Conservation (phyloP, 1,139 yeast genomes). For the Hemisphaericaspora xylanilytica region DNA sequence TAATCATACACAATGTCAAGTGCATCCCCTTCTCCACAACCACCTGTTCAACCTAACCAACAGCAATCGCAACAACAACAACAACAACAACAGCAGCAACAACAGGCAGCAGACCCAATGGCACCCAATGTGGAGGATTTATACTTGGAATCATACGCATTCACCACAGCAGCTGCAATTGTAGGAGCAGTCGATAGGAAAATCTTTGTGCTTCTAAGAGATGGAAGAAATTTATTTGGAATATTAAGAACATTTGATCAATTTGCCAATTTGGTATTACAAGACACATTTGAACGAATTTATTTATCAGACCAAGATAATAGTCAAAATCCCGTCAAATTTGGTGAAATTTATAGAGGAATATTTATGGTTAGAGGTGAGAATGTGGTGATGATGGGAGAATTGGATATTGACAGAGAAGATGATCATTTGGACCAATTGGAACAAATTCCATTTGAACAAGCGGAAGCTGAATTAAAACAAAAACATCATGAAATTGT, state of each 20-base stretch:
- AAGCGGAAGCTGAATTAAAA: slow-evolving; percentile 52
- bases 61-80: slow-evolving; percentile 13
- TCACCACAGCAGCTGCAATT: slow-evolving; percentile 95
- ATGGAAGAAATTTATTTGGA: slow-evolving; percentile 87
- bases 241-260: slow-evolving; percentile 94
- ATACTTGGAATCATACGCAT: slow-evolving; percentile 70
- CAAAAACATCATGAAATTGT: slow-evolving; percentile 37
- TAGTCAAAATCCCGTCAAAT: slow-evolving; percentile 42
- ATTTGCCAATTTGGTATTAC: slow-evolving; percentile 88
- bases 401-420: slow-evolving; percentile 85
- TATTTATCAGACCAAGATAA: slow-evolving; percentile 45
- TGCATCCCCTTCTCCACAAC: slow-evolving; percentile 18
- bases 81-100: slow-evolving; percentile 14
- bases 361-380: slow-evolving; percentile 94
- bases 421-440: slow-evolving; percentile 63
- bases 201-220: slow-evolving; percentile 82
- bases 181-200: slow-evolving; percentile 92
- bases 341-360: slow-evolving; percentile 75
- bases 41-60: slow-evolving; percentile 15
- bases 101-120: slow-evolving; percentile 18
- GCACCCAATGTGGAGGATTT: slow-evolving; percentile 48
- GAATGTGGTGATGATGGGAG: slow-evolving; percentile 94
- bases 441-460: slow-evolving; percentile 58
- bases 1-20: slow-evolving; percentile 16
- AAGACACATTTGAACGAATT: slow-evolving; percentile 86